These are phyloP conservation scores for Heimioporus sp. DNA, from an alignment of 768 basidiomycete genomes.

Conservation along the genomic window DNA sequence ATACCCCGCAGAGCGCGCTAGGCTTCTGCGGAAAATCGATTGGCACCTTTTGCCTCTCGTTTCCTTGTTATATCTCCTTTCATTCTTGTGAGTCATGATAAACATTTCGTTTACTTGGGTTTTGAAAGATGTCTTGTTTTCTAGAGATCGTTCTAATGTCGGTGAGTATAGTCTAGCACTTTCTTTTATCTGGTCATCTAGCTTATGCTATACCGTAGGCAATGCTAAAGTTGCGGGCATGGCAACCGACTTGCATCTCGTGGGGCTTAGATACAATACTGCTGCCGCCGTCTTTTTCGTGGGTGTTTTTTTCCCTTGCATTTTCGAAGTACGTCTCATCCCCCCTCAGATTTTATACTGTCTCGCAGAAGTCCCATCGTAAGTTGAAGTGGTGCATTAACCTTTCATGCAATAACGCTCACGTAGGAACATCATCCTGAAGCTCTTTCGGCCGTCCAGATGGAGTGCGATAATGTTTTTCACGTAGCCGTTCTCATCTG, in stretches of 20 bases:
- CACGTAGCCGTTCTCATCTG: neutral
- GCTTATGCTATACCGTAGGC: constrained; percentile 23
- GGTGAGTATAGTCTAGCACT: constrained; percentile 26
- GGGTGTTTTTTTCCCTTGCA: constrained; percentile 1
- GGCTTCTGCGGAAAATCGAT: constrained; percentile 42
- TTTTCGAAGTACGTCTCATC: neutral
- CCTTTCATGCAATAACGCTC: constrained; percentile 2
- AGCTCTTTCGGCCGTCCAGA: constrained; percentile 34
- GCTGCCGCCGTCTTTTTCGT: constrained; percentile 41
- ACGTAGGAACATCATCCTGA: constrained; percentile 37
- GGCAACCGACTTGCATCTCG: constrained; percentile 35
- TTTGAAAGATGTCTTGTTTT: neutral
- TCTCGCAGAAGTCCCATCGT: constrained; percentile 39
- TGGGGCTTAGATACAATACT: constrained; percentile 35
- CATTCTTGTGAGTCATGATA: constrained; percentile 40
- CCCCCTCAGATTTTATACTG: constrained; percentile 34
- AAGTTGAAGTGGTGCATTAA: constrained; percentile 6
- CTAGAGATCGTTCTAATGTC: constrained; percentile 44
- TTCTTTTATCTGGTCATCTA: neutral
- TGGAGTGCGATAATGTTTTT: constrained; percentile 29
- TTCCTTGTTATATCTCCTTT: constrained; percentile 43
- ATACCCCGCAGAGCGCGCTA: constrained; percentile 20
- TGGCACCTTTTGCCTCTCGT: constrained; percentile 44
- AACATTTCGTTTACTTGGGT: neutral
- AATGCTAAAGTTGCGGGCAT: constrained; percentile 47